Evolutionary conservation across 2,329 filamentous ascomycete genomes (phyloP), one percentile per base, ranked within the genome.

Genomic region (Pyrenophora seminiperda): DNA sequence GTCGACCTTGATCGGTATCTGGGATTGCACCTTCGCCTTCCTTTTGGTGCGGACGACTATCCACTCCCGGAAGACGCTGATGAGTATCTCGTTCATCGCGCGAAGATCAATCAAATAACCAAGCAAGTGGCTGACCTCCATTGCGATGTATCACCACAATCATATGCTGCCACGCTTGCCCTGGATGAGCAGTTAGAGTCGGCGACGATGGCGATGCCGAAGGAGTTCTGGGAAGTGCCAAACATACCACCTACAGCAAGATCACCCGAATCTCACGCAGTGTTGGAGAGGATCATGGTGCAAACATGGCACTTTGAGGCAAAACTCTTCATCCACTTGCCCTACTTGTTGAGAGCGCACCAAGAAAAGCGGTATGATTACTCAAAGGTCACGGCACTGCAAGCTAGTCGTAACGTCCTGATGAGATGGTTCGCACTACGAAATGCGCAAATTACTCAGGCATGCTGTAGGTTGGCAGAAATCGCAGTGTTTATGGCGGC

Each of bases 361-460:
- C 56, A 54, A n/a, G 68, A 73, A 15, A 61, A 57, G 17, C 59
- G 68, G 14, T 73, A 67, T 53, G 68, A 70, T 4, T 73, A 62
- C 50, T 68, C 65, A 1, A 72, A 72, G 38, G 59, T 71, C 38
- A 68, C 68, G 1, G 70, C 66, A 3, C 47, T 72, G 15, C 68
- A 71, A 40, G 64, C 68, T 7, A 67, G 67, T 38, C 70, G 70
- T 3, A 70, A 71, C 51, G 54, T 73, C 11, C 47, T 72, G 22
- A 68, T 72, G 68, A 48, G 70, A 40, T 73, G 68, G 68, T 71
- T 73, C 41, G 70, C 68, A 2, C 61, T 73, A 4, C 63, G 68
- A 19, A 72, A 71, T 36, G 64, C 68, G 4, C 52, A 50, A 43
- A 70, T 71, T 41, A 72, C 68, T 7, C 68, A 72, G 49, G 67